Evolutionary conservation across 2,329 filamentous ascomycete species (phyloP).

Genomic region (Ploettnerulaceae sp.): DNA sequence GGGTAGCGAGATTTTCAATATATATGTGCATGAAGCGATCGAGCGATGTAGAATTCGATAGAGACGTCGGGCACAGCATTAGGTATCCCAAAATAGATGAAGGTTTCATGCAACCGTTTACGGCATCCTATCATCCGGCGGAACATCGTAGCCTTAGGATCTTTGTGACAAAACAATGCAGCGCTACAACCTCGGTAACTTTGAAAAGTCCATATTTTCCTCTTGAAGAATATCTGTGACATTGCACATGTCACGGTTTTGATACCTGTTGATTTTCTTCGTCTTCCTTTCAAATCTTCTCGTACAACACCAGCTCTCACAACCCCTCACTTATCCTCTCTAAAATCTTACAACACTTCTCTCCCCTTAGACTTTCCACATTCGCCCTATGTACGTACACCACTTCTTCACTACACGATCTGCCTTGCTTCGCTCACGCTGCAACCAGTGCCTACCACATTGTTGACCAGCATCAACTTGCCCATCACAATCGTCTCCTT

Average conservation of each 20-base stretch:
- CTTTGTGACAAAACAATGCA: no score
- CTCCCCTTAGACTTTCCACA: slow-evolving; percentile 12
- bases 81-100: slow-evolving; percentile 1
- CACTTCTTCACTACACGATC: slow-evolving; percentile 4
- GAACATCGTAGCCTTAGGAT: no score
- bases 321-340: slow-evolving; percentile 5
- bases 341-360: no score
- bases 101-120: neutral
- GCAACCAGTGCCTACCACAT: slow-evolving; percentile 7
- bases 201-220: no score
- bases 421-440: slow-evolving; percentile 5
- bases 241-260: no score
- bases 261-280: no score
- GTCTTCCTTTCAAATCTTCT: neutral
- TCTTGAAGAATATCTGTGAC: neutral
- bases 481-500: neutral
- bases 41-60: slow-evolving; percentile 6
- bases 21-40: neutral
- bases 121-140: no score
- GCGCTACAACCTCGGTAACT: no score
- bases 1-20: neutral
- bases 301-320: slow-evolving; percentile 1
- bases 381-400: slow-evolving; percentile 7
- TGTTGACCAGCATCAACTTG: slow-evolving; percentile 9
- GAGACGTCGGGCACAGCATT: neutral